Conservation (phyloP, 306 rosid genomes). For the Urtica urens region DNA sequence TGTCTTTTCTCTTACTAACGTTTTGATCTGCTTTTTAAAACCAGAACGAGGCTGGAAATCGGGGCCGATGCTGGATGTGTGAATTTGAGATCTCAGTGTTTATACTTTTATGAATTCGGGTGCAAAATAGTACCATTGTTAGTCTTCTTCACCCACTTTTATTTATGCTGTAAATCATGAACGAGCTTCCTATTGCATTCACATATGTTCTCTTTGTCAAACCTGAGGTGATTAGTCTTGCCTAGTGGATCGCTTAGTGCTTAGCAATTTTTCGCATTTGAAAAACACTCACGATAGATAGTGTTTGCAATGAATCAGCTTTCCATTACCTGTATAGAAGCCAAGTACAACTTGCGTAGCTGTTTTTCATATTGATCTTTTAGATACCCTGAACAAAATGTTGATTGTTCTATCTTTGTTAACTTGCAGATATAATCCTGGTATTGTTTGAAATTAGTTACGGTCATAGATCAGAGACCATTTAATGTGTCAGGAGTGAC, state of each 20-base stretch:
- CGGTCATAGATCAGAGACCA: too few species aligned
- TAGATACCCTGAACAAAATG: neutral
- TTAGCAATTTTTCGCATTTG: too few species aligned
- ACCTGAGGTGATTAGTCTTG: neutral
- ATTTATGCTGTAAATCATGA: neutral
- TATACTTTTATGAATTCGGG: conserved; percentile 85
- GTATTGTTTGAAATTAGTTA: too few species aligned
- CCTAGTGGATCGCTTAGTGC: neutral
- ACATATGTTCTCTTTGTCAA: neutral
- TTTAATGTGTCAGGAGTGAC: too few species aligned
- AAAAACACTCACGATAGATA: neutral
- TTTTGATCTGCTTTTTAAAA: conserved; percentile 9
- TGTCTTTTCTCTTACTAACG: conserved; percentile 9
- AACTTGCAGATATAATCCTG: neutral
- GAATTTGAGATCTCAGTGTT: conserved; percentile 73
- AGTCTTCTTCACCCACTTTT: conserved; percentile 20
- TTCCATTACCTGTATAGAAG: neutral
- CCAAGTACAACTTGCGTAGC: neutral
- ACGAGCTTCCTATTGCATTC: neutral
- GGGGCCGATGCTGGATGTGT: conserved; percentile 80
- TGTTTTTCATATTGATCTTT: neutral
- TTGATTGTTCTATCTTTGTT: neutral
- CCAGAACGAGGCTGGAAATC: conserved; percentile 79
- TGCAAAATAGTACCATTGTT: conserved; percentile 89
- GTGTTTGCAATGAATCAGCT: neutral